Conservation (phyloP, 129 eudicot species). For the Lactuca saligna region DNA sequence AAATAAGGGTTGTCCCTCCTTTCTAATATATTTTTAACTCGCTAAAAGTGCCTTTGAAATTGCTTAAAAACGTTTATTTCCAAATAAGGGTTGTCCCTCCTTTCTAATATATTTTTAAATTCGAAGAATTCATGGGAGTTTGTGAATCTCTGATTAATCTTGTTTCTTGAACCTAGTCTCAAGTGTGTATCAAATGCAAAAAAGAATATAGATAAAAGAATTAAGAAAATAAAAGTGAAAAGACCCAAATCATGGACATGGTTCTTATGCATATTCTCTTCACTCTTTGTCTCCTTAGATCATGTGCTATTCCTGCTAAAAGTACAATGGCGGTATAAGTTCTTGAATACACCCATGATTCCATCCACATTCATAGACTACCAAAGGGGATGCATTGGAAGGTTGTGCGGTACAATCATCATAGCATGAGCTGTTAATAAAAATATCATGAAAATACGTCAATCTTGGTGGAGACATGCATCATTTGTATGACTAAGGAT, state of each 20-base stretch:
- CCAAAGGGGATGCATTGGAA: background rate
- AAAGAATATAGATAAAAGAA: background rate
- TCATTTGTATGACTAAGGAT: background rate
- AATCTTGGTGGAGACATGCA: background rate
- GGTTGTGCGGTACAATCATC: background rate
- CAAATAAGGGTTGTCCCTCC: background rate
- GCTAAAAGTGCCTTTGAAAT: background rate
- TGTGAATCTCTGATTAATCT: background rate
- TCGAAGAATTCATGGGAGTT: conserved; percentile 5
- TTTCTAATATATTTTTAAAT: background rate
- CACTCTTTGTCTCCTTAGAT: background rate
- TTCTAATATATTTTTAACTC: background rate
- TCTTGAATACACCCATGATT: conserved; percentile 12
- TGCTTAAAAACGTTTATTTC: background rate
- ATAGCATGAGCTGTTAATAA: background rate
- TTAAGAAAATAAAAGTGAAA: background rate
- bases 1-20: background rate
- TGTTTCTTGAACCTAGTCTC: conserved; percentile 21
- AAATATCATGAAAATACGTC: background rate
- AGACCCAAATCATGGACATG: conserved; percentile 12
- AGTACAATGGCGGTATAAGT: conserved; percentile 5
- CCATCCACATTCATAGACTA: conserved; percentile 19
- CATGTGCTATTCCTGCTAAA: conserved; percentile 26
- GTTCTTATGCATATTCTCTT: conserved; percentile 6
- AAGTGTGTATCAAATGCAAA: conserved; percentile 15